Evolutionary conservation across 2,329 filamentous ascomycete species (phyloP).

Genomic region (Penicillium hordei): DNA sequence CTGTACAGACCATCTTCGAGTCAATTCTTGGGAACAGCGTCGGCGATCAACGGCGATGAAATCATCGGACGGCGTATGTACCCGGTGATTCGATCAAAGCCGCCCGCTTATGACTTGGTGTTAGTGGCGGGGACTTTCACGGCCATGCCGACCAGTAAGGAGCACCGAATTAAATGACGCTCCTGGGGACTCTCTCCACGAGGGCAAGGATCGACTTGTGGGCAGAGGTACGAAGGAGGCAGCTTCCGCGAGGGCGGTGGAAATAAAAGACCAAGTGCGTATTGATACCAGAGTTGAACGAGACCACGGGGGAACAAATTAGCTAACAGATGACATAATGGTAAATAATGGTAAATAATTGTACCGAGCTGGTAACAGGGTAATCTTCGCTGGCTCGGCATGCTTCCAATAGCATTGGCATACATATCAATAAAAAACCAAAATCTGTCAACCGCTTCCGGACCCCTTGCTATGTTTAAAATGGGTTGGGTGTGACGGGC

Average conservation of each 20-base stretch:
- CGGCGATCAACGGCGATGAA: slow-evolving; percentile 19
- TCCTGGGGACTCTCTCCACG: slow-evolving; percentile 21
- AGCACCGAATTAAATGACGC: slow-evolving; percentile 27
- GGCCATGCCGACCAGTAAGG: slow-evolving; percentile 16
- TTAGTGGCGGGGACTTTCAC: slow-evolving; percentile 15
- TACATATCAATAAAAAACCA: slow-evolving; percentile 13
- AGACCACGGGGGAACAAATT: neutral
- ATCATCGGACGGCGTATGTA: slow-evolving; percentile 18
- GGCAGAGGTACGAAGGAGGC: slow-evolving; percentile 20
- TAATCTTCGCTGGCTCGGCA: neutral
- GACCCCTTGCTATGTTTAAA: slow-evolving; percentile 18
- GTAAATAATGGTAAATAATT: slow-evolving; percentile 11
- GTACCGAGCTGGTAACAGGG: neutral
- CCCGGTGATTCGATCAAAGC: slow-evolving; percentile 20
- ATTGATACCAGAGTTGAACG: slow-evolving; percentile 7
- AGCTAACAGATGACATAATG: slow-evolving; percentile 18
- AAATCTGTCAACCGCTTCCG: slow-evolving; percentile 20
- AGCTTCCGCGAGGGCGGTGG: slow-evolving; percentile 24
- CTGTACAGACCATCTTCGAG: neutral
- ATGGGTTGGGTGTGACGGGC: slow-evolving; percentile 7
- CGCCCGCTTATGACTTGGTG: slow-evolving; percentile 14
- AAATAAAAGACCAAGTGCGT: slow-evolving; percentile 6
- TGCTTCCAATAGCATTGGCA: slow-evolving; percentile 11
- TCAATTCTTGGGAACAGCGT: slow-evolving; percentile 5
- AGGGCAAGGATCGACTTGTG: slow-evolving; percentile 22